Conservation (phyloP, 2,329 filamentous ascomycete genomes). For the Diaporthe vexans region DNA sequence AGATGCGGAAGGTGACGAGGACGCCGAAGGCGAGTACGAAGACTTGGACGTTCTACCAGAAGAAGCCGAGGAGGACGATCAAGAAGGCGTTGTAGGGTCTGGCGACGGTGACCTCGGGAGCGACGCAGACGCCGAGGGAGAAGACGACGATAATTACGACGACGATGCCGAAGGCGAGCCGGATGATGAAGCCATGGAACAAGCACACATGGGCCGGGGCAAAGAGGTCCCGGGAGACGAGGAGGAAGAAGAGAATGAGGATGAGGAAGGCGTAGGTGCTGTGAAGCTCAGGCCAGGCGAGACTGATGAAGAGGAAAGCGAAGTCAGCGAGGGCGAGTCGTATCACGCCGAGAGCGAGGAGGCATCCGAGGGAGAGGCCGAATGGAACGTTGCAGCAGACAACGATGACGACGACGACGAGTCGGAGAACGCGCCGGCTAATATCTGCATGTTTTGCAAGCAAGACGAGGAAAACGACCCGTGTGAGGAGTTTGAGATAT, state of each 20-base stretch:
- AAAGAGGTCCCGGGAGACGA: conserved; percentile 43
- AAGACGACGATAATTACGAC: conserved; percentile 47
- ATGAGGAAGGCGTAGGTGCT: conserved; percentile 69
- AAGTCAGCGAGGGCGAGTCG: conserved; percentile 52
- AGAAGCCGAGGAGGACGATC: conserved; percentile 52
- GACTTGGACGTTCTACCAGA: conserved; percentile 57
- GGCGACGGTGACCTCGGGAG: conserved; percentile 43
- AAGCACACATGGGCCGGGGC: conserved; percentile 35
- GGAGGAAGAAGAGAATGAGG: conserved; percentile 52
- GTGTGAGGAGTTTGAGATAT: conserved; percentile 83
- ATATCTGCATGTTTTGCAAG: conserved; percentile 79
- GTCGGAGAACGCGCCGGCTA: conserved; percentile 64
- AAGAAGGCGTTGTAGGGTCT: conserved; percentile 47
- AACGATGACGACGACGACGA: conserved; percentile 71
- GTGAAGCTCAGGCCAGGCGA: conserved; percentile 70
- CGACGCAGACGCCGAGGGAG: conserved; percentile 43
- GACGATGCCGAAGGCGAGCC: conserved; percentile 51
- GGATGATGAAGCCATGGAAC: conserved; percentile 44
- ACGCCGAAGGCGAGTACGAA: conserved; percentile 53
- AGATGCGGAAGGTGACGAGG: conserved; percentile 50
- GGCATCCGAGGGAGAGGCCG: conserved; percentile 58
- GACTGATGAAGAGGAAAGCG: conserved; percentile 60
- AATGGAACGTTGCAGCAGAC: conserved; percentile 70
- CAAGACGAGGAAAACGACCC: conserved; percentile 87
- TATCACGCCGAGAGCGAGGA: conserved; percentile 55